Base-by-base conservation (phyloP, 108 stramenopile species). In the Aurantiochytrium sp. region DNA sequence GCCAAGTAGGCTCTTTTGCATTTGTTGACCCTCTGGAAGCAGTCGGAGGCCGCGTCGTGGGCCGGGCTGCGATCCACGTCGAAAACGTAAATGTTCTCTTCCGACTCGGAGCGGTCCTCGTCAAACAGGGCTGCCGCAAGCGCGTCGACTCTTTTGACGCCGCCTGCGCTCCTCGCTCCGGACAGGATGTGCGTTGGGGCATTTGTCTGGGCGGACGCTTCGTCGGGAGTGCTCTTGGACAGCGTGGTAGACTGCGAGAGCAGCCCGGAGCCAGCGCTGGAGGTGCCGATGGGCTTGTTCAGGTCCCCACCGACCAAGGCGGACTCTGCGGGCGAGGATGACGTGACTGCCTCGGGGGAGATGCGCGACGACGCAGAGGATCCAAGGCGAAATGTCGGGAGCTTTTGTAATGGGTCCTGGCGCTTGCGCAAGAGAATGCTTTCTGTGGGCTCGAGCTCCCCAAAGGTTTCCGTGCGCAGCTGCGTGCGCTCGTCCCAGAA, bases 361-460 rank as follows among this genome's bases (percentile, higher is more conserved):
- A 54, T 54, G 17, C 53, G 53, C 17, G 53, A 54, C 53, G 21
- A 54, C 53, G 21, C 50, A 52, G 50, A 0, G 15, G 50, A 8
- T 8, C 17, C 17, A 27, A 65, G 15, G 0, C 59, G 59, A 30
- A 65, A 34, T 1, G 59, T 65, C 10, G 27, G 8, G 12, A 6
- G 39, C 15, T 42, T 48, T 42, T 12, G 6, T 6, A 81, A 12
- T 21, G 12, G n/a, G 27, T 1, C 73, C 39, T n/a, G 39, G 1
- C 4, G 73, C 32, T 81, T 81, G 0, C 36, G 39, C 17, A 81
- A 37, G 1, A 81, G 39, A 24, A 81, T 81, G 24, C 30, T 48
- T 6, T 81, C 73, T 15, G 73, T 48, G 45, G 73, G 39, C 30
- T 81, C 73, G 32, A 81, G 73, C 39, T 81, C 73, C 6, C 73